These are phyloP conservation scores for Chytriomyces sp. DNA, from an alignment of 192 early-diverging fungal species.

Conservation along the genomic window DNA sequence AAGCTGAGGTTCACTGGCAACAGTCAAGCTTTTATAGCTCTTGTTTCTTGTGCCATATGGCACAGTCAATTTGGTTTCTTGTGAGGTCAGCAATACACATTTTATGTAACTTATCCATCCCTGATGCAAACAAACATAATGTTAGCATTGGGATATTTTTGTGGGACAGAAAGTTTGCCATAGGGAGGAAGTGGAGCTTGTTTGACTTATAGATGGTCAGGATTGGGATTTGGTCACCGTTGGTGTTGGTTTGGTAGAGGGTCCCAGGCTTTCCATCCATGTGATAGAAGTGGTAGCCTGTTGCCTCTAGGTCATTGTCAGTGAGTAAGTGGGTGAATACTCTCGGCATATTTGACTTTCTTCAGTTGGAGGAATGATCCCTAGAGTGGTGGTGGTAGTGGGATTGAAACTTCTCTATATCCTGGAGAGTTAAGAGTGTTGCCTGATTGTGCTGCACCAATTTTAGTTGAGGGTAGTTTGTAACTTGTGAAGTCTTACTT, in stretches of 20 bases:
- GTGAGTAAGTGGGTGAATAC: background rate
- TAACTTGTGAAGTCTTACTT: too few relatives aligned
- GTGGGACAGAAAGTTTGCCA: background rate
- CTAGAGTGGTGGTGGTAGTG: too few relatives aligned
- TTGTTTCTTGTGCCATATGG: background rate
- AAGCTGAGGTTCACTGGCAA: background rate
- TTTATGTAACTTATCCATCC: background rate
- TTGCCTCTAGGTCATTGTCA: conserved; percentile 7
- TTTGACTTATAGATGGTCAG: background rate
- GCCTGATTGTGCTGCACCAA: too few relatives aligned
- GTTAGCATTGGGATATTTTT: background rate
- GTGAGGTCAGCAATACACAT: background rate
- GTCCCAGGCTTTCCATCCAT: background rate
- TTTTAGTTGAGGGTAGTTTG: too few relatives aligned
- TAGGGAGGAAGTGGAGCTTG: conserved; percentile 2
- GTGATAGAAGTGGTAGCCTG: too few relatives aligned
- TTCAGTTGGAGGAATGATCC: too few relatives aligned
- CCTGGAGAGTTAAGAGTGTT: too few relatives aligned
- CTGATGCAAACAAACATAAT: background rate
- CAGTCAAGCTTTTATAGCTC: background rate
- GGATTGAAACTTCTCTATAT: too few relatives aligned
- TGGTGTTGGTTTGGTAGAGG: background rate
- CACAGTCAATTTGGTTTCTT: background rate
- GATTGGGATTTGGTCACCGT: background rate
- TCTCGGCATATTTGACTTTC: too few relatives aligned